These are phyloP conservation scores for Picochlorum sp. DNA, from an alignment of 139 green algal species.

Conservation along the genomic window DNA sequence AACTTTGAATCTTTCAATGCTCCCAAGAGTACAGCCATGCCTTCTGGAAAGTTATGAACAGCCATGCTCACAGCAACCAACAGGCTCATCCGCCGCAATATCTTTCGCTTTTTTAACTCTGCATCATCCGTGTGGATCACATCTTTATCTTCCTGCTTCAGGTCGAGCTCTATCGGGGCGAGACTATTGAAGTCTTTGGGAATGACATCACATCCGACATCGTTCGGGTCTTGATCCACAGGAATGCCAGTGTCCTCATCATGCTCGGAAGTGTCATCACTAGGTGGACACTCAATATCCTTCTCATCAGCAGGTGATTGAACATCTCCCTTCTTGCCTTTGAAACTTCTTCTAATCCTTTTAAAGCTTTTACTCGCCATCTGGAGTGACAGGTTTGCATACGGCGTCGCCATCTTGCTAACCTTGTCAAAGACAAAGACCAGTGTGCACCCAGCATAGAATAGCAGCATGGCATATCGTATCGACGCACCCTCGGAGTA, in stretches of 20 bases:
- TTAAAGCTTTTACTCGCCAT: not conserved
- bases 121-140: too few species aligned
- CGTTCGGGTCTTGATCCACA: not conserved
- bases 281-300: not conserved
- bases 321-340: too few species aligned
- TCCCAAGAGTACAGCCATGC: slow-evolving; percentile 53
- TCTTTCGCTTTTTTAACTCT: not conserved
- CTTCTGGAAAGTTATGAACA: slow-evolving; percentile 68
- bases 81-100: slow-evolving; percentile 30
- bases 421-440: slow-evolving; percentile 38
- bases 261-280: not conserved
- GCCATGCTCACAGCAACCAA: slow-evolving; percentile 41
- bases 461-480: slow-evolving; percentile 47
- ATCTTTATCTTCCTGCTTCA: slow-evolving; percentile 16
- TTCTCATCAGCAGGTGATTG: too few species aligned
- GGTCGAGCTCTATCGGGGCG: slow-evolving; percentile 7
- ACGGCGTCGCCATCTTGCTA: slow-evolving; percentile 25
- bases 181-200: too few species aligned
- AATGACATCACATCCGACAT: not conserved
- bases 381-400: not conserved
- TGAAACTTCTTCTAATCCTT: not conserved
- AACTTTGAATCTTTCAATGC: slow-evolving; percentile 36
- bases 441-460: slow-evolving; percentile 49
- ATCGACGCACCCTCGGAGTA: slow-evolving; percentile 18
- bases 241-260: not conserved